Evolutionary conservation across 139 green algal species (phyloP), one percentile per base, ranked within the genome.

Genomic region (Protoeuglena noctilucae): DNA sequence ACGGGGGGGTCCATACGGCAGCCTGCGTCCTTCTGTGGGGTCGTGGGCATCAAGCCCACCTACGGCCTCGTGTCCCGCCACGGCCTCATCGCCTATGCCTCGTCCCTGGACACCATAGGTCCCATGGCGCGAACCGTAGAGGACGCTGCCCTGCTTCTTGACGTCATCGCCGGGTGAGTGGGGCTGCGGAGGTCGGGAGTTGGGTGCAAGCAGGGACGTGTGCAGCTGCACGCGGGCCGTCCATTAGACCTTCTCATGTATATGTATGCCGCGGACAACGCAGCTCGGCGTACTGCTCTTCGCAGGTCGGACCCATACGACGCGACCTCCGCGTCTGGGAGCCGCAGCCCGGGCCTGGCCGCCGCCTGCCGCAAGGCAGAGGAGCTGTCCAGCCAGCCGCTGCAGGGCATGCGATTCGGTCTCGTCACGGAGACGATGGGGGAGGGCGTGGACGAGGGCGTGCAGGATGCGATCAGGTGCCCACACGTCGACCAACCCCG

Each of bases 1-100:
- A 99, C 92, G 25, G 84, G 77, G 76, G 91, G 91, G 48, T 84
- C 68, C 68, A 92, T 99, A 24, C 68, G 91, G 2, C 86, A 94
- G 71, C 91, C 91, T 9, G 89, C 91, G 0, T 74, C 82, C 58
- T 97, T 95, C 59, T 97, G 89, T 56, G 91, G 91, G 4, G 73
- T 93, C 1, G 87, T 97, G 7, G 91, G 91, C 3, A 43, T 99
- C 7, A 99, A 99, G 75, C 91, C 91, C 4, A 96, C 80, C 1
- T 99, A 98, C 51, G 91, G 91, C 2, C 71, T 72, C 0, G 77
- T 98, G 14, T 93, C 78, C 0, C 74, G 91, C 7, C 82, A 80
- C 51, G 91, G 91, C 22, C 69, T 99, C 28, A 70, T 99, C n/a
- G 75, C 86, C 0, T 98, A 98, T 55, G 89, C 77, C 1, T 94